A percentile compares a stretch with the other conserved stretches of the same genome.
These are phyloP conservation scores for Kodamaea kaohsiungensis DNA, from an alignment of 805 yeast species.

Conservation along the genomic window DNA sequence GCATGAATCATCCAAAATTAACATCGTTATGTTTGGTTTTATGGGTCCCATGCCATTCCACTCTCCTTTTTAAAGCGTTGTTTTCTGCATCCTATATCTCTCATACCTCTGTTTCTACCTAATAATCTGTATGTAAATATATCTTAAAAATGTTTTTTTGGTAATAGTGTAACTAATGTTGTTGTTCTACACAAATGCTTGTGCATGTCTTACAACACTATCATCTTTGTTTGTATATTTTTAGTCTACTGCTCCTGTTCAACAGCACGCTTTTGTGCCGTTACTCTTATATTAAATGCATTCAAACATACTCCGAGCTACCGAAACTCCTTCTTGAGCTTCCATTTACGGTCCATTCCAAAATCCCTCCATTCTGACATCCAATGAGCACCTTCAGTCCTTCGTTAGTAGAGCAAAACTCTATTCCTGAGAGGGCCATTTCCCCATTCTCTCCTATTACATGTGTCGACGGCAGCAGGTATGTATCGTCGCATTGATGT, in stretches of 20 bases:
- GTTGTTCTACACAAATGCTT: too few relatives aligned
- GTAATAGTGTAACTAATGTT: neutral
- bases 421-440: slow-evolving; percentile 44
- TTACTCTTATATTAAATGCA: neutral
- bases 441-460: slow-evolving; percentile 31
- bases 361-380: slow-evolving; percentile 59
- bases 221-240: too few relatives aligned
- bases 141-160: slow-evolving; percentile 4
- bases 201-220: too few relatives aligned
- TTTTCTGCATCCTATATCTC: slow-evolving; percentile 1
- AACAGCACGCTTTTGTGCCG: too few relatives aligned
- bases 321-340: slow-evolving; percentile 65
- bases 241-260: too few relatives aligned
- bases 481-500: slow-evolving; percentile 26
- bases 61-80: neutral
- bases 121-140: slow-evolving; percentile 1
- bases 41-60: neutral
- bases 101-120: slow-evolving; percentile 1
- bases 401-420: slow-evolving; percentile 18
- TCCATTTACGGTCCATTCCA: slow-evolving; percentile 68
- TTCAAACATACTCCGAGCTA: slow-evolving; percentile 43
- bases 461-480: slow-evolving; percentile 14
- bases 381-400: slow-evolving; percentile 35
- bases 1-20: neutral
- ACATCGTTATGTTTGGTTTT: neutral